Base-by-base conservation (phyloP, 352 stramenopile species). In the Pythium insidiosum region DNA sequence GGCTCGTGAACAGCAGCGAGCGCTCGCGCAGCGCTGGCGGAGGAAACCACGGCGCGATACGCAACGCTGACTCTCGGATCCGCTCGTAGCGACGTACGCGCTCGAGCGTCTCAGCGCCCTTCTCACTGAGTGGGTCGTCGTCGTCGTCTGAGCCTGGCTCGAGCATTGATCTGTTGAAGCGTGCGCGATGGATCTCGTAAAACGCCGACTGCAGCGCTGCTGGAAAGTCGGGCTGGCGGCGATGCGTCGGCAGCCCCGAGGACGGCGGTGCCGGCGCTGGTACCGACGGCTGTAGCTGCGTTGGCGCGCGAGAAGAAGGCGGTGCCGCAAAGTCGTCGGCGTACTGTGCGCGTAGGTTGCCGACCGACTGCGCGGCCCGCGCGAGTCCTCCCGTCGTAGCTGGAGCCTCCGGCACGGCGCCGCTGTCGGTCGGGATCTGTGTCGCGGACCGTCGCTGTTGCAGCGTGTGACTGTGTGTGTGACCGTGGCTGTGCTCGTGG, bases 111-210 rank as follows among this genome's bases (percentile, higher is more conserved):
- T 85, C 76, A 16, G 74, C 77, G 4, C 74, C 77, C 24, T 73
- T 79, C 33, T 87, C 67, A 19, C 76, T 91, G 23, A 94, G 43
- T 19, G 81, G 81, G 19, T 94, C 81, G 25, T 87, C 73, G 11
- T 87, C 67, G 43, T n/a, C n/a, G n/a, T 94, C 76, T 12, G 65
- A 58, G 10, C 80, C 25, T 4, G 72, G 61, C 18, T 88, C 76
- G 23, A 88, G 47, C 26, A 84, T 81, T 6, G 74, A 49, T 4
- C 81, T 62, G 33, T 86, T 91, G 48, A 91, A 91, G n/a, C 77
- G 51, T 6, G 66, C 59, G 37, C 75, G 83, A 24, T 80, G 66
- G 23, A 70, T 58, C 30, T 86, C 74, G 24, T 90, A 94, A 29
- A 72, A 68, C 4, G 57, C 74, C 29, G 78, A 90, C 1, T 64